Evolutionary conservation across 192 early-diverging fungal species (phyloP).

Genomic region (Phycomyces blakesleeanus): DNA sequence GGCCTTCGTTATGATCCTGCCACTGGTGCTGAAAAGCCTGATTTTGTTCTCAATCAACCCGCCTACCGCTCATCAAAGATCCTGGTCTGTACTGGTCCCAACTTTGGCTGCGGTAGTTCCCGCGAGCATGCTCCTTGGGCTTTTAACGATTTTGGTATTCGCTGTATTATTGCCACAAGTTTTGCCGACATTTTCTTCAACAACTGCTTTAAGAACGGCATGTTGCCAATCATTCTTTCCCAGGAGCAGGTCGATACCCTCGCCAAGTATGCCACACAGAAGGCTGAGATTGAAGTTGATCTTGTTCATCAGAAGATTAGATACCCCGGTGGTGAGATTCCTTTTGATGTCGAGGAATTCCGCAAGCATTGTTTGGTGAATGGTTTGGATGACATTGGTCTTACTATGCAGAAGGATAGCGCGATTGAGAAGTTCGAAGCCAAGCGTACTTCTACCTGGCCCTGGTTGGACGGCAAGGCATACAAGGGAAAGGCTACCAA

Average conservation of each 20-base stretch:
- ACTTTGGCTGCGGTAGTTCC: conserved; percentile 68
- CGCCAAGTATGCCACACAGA: conserved; percentile 44
- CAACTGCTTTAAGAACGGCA: conserved; percentile 75
- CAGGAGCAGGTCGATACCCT: conserved; percentile 35
- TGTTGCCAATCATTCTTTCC: conserved; percentile 52
- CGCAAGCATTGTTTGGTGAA: conserved; percentile 62
- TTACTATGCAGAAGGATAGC: conserved; percentile 61
- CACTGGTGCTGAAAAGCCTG: conserved; percentile 41
- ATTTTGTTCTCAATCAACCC: conserved; percentile 61
- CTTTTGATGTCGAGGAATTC: conserved; percentile 60
- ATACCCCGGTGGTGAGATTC: conserved; percentile 37
- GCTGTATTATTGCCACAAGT: conserved; percentile 61
- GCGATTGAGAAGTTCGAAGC: conserved; percentile 52
- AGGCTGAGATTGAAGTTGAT: conserved; percentile 50
- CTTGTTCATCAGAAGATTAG: conserved; percentile 47
- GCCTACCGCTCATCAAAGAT: conserved; percentile 49
- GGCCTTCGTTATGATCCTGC: conserved; percentile 53
- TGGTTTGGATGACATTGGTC: conserved; percentile 70
- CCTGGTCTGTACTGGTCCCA: conserved; percentile 54
- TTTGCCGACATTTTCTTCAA: conserved; percentile 76
- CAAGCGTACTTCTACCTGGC: conserved; percentile 43
- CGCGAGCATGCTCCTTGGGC: conserved; percentile 78
- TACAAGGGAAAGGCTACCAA: conserved; percentile 26
- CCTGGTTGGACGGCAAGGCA: conserved; percentile 63
- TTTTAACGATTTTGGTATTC: conserved; percentile 67